Evolutionary conservation across 75 land plant genomes (phyloP).

Genomic region (Pseudotsuga menziesii): DNA sequence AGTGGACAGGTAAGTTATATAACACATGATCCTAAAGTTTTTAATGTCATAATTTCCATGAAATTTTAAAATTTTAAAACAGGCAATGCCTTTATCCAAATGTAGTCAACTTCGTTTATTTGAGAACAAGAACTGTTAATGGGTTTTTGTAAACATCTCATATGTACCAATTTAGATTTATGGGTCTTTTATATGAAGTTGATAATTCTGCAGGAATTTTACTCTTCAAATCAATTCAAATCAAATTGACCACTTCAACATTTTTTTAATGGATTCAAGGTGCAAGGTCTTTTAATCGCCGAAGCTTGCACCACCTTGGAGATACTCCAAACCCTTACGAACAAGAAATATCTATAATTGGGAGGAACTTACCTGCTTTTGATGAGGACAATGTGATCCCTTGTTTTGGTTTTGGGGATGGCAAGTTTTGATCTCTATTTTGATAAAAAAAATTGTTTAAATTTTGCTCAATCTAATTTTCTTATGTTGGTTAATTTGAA

Average conservation of each 20-base stretch:
- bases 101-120: neutral
- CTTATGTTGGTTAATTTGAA: neutral
- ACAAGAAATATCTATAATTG: slow-evolving; percentile 76
- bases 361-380: slow-evolving; percentile 63
- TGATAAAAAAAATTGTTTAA: no score
- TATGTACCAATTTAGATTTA: neutral
- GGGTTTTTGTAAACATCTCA: neutral
- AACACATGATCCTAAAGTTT: no score
- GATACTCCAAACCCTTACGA: slow-evolving; percentile 74
- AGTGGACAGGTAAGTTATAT: slow-evolving; percentile 56
- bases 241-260: neutral
- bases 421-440: slow-evolving; percentile 20
- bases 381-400: slow-evolving; percentile 91
- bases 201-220: neutral
- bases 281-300: slow-evolving; percentile 50
- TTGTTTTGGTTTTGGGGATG: slow-evolving; percentile 88
- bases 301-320: slow-evolving; percentile 68
- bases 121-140: neutral
- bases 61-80: no score
- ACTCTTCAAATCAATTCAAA: neutral
- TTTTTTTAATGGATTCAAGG: slow-evolving; percentile 23
- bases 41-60: no score
- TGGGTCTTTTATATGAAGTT: neutral
- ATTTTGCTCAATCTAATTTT: neutral
- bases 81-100: no score